Evolutionary conservation across 257 asterid species (phyloP).

Genomic region (Plectranthus barbatus): DNA sequence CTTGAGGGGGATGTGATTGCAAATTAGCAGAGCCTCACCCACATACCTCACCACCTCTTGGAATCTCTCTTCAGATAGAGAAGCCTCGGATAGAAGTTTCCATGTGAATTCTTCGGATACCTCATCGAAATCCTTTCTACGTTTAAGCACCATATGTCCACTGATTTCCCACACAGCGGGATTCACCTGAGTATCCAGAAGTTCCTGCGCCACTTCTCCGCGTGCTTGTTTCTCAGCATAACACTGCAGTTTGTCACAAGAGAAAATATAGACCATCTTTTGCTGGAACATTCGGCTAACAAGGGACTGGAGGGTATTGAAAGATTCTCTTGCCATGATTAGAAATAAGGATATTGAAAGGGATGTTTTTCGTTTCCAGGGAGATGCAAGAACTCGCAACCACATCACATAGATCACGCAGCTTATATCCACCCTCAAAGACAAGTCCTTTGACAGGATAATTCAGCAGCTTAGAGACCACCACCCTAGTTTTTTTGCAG

Average conservation of each 20-base stretch:
- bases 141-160: constrained; percentile 69
- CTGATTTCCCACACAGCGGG: constrained; percentile 82
- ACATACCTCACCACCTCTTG: constrained; percentile 28
- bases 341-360: constrained; percentile 59
- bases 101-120: constrained; percentile 56
- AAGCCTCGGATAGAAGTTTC: constrained; percentile 61
- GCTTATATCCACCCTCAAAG: constrained; percentile 48
- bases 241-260: constrained; percentile 31
- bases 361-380: constrained; percentile 51
- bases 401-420: constrained; percentile 35
- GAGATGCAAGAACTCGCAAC: constrained; percentile 50
- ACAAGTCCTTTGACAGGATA: constrained; percentile 60
- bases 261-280: not conserved
- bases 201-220: constrained; percentile 48
- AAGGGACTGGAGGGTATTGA: not conserved
- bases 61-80: constrained; percentile 43
- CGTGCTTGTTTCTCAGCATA: constrained; percentile 65
- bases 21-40: constrained; percentile 37
- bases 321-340: constrained; percentile 53
- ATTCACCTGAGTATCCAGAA: constrained; percentile 59
- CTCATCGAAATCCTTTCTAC: constrained; percentile 46
- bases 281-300: not conserved
- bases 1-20: not conserved
- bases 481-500: constrained; percentile 28
- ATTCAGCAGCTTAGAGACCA: constrained; percentile 49